phyloP scores from a whole-genome alignment of 225 moss, liverwort and hornwort species.

The Physcomitrellopsis africana region DNA sequence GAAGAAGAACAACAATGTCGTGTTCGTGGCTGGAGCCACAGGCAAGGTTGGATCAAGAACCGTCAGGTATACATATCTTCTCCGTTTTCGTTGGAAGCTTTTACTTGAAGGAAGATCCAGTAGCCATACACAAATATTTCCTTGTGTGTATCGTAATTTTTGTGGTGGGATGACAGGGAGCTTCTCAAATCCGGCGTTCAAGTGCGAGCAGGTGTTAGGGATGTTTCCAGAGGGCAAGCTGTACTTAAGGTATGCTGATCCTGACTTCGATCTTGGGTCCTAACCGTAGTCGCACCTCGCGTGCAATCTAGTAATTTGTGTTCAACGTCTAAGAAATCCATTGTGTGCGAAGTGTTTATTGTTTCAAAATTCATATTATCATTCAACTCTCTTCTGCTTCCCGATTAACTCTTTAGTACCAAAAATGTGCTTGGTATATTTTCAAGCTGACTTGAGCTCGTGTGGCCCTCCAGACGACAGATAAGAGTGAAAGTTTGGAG shows the following conservation, averaged over 20 bases:
- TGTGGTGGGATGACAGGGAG: slow-evolving; percentile 56
- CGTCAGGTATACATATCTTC: slow-evolving; percentile 56
- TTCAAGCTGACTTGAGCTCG: not conserved
- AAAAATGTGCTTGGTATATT: not conserved
- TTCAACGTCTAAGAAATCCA: not conserved
- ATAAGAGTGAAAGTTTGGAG: slow-evolving; percentile 40
- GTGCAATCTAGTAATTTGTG: not conserved
- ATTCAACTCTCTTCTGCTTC: not conserved
- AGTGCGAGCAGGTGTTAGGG: slow-evolving; percentile 86
- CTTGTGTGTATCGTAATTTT: not conserved
- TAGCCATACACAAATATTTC: not conserved
- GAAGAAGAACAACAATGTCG: slow-evolving; percentile 64
- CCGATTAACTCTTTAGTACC: not conserved
- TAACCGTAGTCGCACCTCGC: not conserved
- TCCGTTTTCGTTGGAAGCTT: not conserved
- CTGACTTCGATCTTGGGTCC: not conserved
- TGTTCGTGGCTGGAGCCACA: slow-evolving; percentile 93
- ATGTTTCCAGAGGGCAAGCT: slow-evolving; percentile 59
- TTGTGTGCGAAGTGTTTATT: not conserved
- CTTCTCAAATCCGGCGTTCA: slow-evolving; percentile 72
- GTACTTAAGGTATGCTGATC: slow-evolving; percentile 71
- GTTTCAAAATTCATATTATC: too few species aligned
- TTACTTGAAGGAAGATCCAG: not conserved
- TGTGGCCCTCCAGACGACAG: too few species aligned
- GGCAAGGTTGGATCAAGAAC: slow-evolving; percentile 84